These are phyloP conservation scores for Phytophthora palmivora DNA, from an alignment of 352 stramenopile genomes.

Conservation along the genomic window DNA sequence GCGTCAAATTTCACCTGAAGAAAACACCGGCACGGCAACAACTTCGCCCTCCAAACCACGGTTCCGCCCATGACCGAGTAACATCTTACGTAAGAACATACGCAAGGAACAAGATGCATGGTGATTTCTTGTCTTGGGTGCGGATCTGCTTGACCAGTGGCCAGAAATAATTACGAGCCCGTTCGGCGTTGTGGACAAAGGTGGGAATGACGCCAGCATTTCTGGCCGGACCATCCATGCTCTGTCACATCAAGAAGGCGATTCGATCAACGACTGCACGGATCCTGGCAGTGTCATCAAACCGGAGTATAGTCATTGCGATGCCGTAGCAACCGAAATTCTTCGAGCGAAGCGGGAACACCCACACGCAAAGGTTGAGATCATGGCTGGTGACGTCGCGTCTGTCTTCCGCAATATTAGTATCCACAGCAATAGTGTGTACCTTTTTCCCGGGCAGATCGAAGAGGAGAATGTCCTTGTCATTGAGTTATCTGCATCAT, in stretches of 20 bases:
- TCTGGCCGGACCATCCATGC: constrained; percentile 18
- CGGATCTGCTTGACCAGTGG: constrained; percentile 19
- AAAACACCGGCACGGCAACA: too few species aligned
- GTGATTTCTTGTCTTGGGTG: constrained; percentile 22
- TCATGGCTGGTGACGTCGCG: constrained; percentile 17
- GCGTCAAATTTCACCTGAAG: too few species aligned
- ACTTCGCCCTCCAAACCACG: too few species aligned
- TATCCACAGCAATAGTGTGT: constrained; percentile 22
- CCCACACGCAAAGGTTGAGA: background rate
- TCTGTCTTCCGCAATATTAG: constrained; percentile 17
- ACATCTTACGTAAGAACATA: too few species aligned
- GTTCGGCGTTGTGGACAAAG: constrained; percentile 23
- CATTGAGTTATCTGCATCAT: background rate
- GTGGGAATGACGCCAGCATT: background rate
- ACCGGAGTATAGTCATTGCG: constrained; percentile 19
- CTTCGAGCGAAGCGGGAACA: background rate
- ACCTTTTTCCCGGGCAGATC: constrained; percentile 18
- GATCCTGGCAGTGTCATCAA: constrained; percentile 20
- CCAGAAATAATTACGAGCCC: constrained; percentile 17
- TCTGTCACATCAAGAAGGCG: background rate
- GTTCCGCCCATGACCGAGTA: too few species aligned
- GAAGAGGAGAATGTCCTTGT: constrained; percentile 3
- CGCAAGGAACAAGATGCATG: constrained; percentile 6
- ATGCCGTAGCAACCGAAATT: constrained; percentile 13
- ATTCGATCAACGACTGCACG: constrained; percentile 28